phyloP scores from a whole-genome alignment of 306 rosid genomes.

The Begonia loranthoides region DNA sequence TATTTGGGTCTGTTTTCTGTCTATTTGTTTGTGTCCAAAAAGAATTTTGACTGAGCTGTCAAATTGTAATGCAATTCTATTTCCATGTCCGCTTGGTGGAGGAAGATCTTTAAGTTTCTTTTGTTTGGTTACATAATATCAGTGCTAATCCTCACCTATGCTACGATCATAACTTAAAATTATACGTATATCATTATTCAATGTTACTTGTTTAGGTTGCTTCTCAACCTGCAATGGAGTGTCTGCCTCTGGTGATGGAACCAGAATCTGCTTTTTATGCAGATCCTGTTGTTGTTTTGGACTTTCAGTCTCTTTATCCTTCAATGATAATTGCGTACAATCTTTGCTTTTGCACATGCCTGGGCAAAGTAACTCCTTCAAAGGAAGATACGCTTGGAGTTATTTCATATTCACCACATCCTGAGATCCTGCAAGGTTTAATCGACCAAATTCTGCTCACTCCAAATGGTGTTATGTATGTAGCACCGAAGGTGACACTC shows the following conservation, averaged over 20 bases:
- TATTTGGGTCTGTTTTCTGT: no score
- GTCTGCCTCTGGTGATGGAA: conserved; percentile 95
- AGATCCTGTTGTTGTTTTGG: conserved; percentile 84
- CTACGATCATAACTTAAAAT: no score
- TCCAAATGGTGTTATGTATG: conserved; percentile 94
- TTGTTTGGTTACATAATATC: no score
- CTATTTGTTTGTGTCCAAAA: no score
- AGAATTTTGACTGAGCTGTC: no score
- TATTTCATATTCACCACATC: conserved; percentile 60
- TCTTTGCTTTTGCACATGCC: conserved; percentile 88
- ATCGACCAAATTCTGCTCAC: conserved; percentile 69
- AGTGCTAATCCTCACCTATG: no score
- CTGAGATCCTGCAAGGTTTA: conserved; percentile 32
- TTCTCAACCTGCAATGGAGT: conserved; percentile 98
- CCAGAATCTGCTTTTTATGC: conserved; percentile 94
- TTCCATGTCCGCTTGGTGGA: no score
- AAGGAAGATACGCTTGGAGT: conserved; percentile 73
- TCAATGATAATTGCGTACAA: conserved; percentile 96
- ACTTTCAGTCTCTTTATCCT: conserved; percentile 96
- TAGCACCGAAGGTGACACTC: conserved; percentile 58
- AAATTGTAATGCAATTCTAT: no score
- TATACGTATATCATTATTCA: no score
- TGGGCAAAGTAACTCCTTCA: conserved; percentile 61
- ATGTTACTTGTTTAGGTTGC: conserved; percentile 48
- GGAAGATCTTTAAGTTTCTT: no score